Evolutionary conservation across 2,329 filamentous ascomycete genomes (phyloP).

Genomic region (Epichloe gansuensis): DNA sequence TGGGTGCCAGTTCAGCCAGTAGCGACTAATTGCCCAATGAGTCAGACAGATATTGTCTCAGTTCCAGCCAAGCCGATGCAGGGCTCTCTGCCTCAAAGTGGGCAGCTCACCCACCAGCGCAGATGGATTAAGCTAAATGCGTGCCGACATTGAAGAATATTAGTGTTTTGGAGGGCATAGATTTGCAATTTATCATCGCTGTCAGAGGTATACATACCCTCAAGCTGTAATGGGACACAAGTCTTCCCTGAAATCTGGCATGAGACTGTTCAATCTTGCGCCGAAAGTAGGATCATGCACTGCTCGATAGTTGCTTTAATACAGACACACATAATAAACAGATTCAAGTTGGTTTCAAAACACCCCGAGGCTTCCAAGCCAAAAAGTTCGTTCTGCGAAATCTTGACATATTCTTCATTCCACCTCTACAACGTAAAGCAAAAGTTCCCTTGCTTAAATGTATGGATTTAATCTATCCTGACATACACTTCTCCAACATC

Average conservation of each 20-base stretch:
- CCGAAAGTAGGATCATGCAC: background rate
- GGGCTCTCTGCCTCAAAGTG: conserved; percentile 2
- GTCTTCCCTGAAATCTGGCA: background rate
- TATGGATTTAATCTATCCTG: conserved; percentile 12
- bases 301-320: background rate
- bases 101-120: background rate
- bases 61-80: background rate
- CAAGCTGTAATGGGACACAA: background rate
- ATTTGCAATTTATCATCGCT: background rate
- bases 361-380: background rate
- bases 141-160: background rate
- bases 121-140: background rate
- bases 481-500: conserved; percentile 55
- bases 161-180: background rate
- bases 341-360: background rate
- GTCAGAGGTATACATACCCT: background rate
- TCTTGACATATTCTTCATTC: background rate
- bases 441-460: background rate
- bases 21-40: background rate
- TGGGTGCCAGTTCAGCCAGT: background rate
- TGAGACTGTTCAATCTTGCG: background rate
- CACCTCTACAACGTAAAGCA: background rate
- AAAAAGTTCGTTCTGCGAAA: too few relatives aligned
- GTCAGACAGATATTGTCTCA: background rate
- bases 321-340: background rate